Conservation (phyloP, 768 basidiomycete genomes). For the Lactarius akahatsu region DNA sequence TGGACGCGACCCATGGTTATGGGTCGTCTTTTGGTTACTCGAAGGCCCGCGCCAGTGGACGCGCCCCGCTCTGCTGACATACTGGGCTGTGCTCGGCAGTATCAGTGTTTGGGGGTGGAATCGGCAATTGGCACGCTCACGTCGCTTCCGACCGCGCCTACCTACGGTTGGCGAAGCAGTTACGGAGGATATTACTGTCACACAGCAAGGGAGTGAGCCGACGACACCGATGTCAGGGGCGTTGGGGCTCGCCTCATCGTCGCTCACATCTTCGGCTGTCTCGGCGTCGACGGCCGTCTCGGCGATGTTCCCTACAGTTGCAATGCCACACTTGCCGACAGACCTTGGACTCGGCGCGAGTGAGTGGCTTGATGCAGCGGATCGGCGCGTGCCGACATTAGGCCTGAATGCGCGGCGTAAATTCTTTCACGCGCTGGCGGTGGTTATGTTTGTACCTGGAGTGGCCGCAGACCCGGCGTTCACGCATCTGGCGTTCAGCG, state of each 20-base stretch:
- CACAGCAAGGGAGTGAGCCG: constrained; percentile 18
- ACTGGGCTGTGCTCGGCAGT: constrained; percentile 79
- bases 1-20: constrained; percentile 84
- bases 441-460: constrained; percentile 95
- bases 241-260: constrained; percentile 8
- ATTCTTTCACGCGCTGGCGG: constrained; percentile 94
- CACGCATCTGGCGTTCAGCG: constrained; percentile 91
- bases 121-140: constrained; percentile 77
- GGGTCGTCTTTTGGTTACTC: constrained; percentile 75
- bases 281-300: constrained; percentile 20
- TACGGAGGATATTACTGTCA: neutral
- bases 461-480: constrained; percentile 94
- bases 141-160: constrained; percentile 59
- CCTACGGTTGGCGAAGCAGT: constrained; percentile 12
- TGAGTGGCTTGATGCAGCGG: constrained; percentile 76
- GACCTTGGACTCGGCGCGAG: constrained; percentile 48
- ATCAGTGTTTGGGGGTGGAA: constrained; percentile 95
- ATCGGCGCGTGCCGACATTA: constrained; percentile 87
- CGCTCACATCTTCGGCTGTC: constrained; percentile 20
- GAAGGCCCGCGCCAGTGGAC: constrained; percentile 78
- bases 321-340: constrained; percentile 51
- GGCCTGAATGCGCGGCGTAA: constrained; percentile 91
- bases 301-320: constrained; percentile 32
- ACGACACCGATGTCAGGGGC: constrained; percentile 19
- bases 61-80: constrained; percentile 70